Evolutionary conservation across 2,329 filamentous ascomycete species (phyloP), one percentile per base, ranked within the genome.

Genomic region (Cordyceps javanica): DNA sequence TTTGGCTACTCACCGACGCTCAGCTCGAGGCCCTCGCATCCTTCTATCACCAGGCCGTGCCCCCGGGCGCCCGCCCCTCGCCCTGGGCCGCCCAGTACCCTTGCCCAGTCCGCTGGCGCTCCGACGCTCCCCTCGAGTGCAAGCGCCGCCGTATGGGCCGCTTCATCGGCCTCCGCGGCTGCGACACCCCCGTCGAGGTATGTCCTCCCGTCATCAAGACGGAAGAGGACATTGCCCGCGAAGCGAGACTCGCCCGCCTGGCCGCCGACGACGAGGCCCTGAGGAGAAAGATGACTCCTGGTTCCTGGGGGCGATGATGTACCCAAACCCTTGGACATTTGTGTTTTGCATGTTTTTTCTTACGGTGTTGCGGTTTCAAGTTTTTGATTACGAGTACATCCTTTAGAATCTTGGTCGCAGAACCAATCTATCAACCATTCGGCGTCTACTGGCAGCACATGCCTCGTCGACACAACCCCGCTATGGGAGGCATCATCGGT

Each of bases 1-100:
- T 88, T 72, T 89, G 87, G 80, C 83, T 91, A 32, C 79, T 91
- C 38, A 91, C 86, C 16, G 85, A 89, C 68, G 72, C 72, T 30
- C 78, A 91, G 71, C 83, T 90, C 56, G 88, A 91, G 72, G 74
- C 75, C 55, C 78, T 91, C 41, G 88, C 88, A 3, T 75, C 79
- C 62, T 90, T 88, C 72, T 91, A 91, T 75, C 86, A 89, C 73
- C 88, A 91, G 73, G 78, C 78, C 59, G 82, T 78, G 1, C 83
- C 82, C 1, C 14, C 49, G 10, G 49, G 30, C 41, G 49, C 23
- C 11, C 42, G 23, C n/a, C 42, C 41, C 30, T 74, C 74, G 59
- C 67, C 69, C n/a, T 83, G 77, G 74, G 79, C 80, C 2, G 62
- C 69, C 51, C 75, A 81, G 60, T 91, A 91, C 68, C 88, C 88